Evolutionary conservation across 371 early-diverging fungal species (phyloP).

Genomic region (Phascolomyces articulosus): DNA sequence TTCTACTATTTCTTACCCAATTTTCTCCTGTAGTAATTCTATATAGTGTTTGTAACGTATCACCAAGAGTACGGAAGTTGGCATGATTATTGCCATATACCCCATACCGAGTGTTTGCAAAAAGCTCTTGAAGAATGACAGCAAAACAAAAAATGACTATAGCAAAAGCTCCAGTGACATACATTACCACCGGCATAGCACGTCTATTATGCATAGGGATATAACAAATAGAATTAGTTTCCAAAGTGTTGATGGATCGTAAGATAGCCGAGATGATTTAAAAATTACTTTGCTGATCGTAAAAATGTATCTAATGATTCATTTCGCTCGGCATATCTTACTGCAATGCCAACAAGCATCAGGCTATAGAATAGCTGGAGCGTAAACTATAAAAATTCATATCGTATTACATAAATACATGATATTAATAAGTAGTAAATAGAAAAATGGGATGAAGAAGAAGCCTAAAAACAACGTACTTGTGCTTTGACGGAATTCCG

Average conservation of each 20-base stretch:
- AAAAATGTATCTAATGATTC: constrained; percentile 54
- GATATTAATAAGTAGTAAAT: too few species aligned
- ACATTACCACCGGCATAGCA: constrained; percentile 47
- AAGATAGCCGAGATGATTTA: too few species aligned
- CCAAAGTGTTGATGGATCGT: too few species aligned
- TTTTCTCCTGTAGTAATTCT: constrained; percentile 63
- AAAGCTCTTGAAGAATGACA: constrained; percentile 51
- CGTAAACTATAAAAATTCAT: neutral
- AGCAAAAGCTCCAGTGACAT: constrained; percentile 47
- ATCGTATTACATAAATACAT: neutral
- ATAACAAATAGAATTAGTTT: too few species aligned
- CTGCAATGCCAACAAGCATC: constrained; percentile 44
- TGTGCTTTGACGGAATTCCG: too few species aligned
- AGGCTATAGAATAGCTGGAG: constrained; percentile 23
- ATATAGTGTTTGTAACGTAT: constrained; percentile 46
- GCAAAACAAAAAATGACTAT: constrained; percentile 52
- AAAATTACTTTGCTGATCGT: constrained; percentile 42
- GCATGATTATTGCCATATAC: constrained; percentile 50
- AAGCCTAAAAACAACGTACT: too few species aligned
- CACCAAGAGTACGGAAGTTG: constrained; percentile 48
- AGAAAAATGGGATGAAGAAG: too few species aligned
- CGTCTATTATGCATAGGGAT: constrained; percentile 37
- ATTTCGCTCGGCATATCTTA: constrained; percentile 53
- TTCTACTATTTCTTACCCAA: constrained; percentile 34
- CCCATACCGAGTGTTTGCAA: constrained; percentile 52